A percentile compares a stretch with the other conserved stretches of the same genome.
These are phyloP conservation scores for Penicillium chermesinum DNA, from an alignment of 495 filamentous ascomycete genomes.

Conservation along the genomic window DNA sequence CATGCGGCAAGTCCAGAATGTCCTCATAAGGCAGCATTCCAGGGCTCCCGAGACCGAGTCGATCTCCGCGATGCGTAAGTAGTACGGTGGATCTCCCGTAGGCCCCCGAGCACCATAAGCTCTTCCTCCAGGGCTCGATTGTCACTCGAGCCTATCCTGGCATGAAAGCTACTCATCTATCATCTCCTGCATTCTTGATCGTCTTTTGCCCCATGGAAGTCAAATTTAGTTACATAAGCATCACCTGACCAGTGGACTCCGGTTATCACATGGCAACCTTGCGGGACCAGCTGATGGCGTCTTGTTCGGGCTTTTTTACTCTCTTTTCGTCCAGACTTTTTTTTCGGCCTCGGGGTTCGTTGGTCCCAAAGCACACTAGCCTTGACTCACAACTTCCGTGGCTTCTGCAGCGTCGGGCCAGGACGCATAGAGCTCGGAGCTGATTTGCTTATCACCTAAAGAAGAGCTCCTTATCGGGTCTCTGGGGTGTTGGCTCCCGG, in stretches of 20 bases:
- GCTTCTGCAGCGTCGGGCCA: neutral
- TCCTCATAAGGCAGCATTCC: too few relatives aligned
- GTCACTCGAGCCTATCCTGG: too few relatives aligned
- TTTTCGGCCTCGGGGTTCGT: too few relatives aligned
- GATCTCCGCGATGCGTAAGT: neutral
- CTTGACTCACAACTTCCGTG: too few relatives aligned
- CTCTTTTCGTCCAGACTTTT: too few relatives aligned
- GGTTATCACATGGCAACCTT: constrained; percentile 5
- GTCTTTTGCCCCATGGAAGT: too few relatives aligned
- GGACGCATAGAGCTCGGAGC: neutral
- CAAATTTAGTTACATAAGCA: constrained; percentile 5
- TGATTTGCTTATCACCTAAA: constrained; percentile 18
- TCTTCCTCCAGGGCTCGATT: too few relatives aligned
- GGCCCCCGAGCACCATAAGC: neutral
- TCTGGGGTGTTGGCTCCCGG: neutral
- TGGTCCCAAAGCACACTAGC: neutral
- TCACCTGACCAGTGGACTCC: constrained; percentile 3
- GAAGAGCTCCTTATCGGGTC: constrained; percentile 20
- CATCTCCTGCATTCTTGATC: too few relatives aligned
- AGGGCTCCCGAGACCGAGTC: too few relatives aligned
- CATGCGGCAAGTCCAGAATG: too few relatives aligned
- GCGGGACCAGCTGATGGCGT: constrained; percentile 9
- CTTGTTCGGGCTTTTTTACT: neutral
- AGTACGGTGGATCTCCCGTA: neutral
- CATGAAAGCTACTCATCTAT: too few relatives aligned